Evolutionary conservation across 331 rosid species (phyloP), one percentile per base, ranked within the genome.

Genomic region (Cucumis variabilis): DNA sequence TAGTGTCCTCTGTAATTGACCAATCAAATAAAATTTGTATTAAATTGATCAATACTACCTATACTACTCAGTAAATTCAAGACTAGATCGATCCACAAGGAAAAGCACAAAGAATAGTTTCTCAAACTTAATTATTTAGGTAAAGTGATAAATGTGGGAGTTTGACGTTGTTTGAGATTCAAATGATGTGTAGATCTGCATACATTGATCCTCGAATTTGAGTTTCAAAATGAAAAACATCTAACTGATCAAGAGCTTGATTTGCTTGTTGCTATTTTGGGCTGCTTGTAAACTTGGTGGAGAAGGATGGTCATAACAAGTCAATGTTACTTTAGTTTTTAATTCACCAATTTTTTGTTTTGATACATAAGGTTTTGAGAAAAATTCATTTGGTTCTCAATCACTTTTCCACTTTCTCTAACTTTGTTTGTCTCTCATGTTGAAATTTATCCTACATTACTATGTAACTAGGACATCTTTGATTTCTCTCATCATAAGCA

Each of bases 181-280:
- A 50, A 50, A 50, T 50, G 53, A 3, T 50, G 53, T 0, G 53
- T 4, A 50, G 53, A 50, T n/a, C n/a, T n/a, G n/a, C n/a, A n/a
- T n/a, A n/a, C n/a, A n/a, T n/a, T n/a, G n/a, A n/a, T n/a, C 85
- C 84, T 82, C 46, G 91, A 87, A 77, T 81, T 89, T 30, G 93
- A 89, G 73, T 86, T 73, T 84, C 96, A 87, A 82, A 68, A 51
- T 88, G 94, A 94, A 79, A 94, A 62, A 69, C 96, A 88, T 86
- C 96, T 97, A 60, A 90, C 91, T 25, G 99, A 97, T 93, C 91
- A 94, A 6, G 99, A 97, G 91, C 90, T 94, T 78, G 99, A 97
- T 91, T 94, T 97, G 89, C 99, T 97, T 82, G 99, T 97, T 82
- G 99, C 99, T 46, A 97, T 97, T 88, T 89, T 97, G 89, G 99